These are phyloP conservation scores for Camellia lanceoleosa DNA, from an alignment of 148 eudicot species.

Conservation along the genomic window DNA sequence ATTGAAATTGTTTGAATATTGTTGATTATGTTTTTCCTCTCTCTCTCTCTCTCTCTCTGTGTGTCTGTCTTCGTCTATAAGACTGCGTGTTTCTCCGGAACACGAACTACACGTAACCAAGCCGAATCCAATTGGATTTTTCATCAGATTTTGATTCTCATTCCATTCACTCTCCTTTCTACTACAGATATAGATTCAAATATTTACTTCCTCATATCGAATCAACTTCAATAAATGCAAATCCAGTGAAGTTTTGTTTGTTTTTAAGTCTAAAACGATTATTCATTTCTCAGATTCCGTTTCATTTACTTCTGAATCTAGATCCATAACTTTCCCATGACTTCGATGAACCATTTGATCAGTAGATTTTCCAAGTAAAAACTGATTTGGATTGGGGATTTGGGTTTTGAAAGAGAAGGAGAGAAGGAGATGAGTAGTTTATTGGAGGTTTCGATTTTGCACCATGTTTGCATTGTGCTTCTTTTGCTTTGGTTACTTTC, in stretches of 20 bases:
- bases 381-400: not conserved
- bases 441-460: slow-evolving; percentile 55
- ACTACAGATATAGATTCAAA: not conserved
- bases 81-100: not conserved
- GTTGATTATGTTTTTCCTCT: no score
- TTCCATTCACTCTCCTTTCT: not conserved
- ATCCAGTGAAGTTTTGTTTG: not conserved
- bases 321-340: not conserved
- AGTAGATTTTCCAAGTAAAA: no score
- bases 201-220: not conserved
- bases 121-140: no score
- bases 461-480: slow-evolving; percentile 69
- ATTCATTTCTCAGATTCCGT: not conserved
- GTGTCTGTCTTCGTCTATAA: not conserved
- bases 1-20: no score
- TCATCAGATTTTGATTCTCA: not conserved
- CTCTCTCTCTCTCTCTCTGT: not conserved
- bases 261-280: not conserved
- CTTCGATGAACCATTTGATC: not conserved
- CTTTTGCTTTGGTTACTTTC: slow-evolving; percentile 56
- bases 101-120: not conserved
- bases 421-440: slow-evolving; percentile 24
- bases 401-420: not conserved
- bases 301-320: not conserved
- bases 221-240: not conserved